phyloP scores from a whole-genome alignment of 2,329 filamentous ascomycete species.

The Stemphylium beticola region DNA sequence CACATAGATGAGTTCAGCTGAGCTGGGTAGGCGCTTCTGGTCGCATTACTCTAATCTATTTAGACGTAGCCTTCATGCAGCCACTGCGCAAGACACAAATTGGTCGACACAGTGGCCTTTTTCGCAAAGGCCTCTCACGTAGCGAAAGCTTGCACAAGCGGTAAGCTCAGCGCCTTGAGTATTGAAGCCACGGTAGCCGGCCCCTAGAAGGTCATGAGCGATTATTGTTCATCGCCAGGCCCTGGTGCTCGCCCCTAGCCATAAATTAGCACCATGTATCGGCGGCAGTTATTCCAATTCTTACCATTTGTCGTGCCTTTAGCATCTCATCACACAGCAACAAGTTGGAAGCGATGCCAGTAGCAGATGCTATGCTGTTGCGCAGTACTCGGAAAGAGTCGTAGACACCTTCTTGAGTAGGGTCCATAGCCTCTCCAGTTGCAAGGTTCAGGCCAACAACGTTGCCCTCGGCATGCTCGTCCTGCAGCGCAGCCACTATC shows the following conservation, averaged over 20 bases:
- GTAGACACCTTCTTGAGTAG: slow-evolving; percentile 87
- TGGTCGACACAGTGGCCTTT: background rate
- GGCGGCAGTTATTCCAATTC: background rate
- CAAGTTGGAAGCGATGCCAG: slow-evolving; percentile 93
- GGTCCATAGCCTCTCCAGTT: slow-evolving; percentile 93
- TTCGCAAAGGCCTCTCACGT: background rate
- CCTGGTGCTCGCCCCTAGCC: slow-evolving; percentile 40
- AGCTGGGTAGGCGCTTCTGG: background rate
- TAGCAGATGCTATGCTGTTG: slow-evolving; percentile 91
- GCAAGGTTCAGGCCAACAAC: slow-evolving; percentile 84
- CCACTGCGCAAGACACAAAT: background rate
- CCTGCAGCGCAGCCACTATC: slow-evolving; percentile 81
- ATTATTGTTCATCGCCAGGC: slow-evolving; percentile 28
- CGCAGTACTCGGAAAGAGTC: slow-evolving; percentile 95
- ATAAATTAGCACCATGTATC: slow-evolving; percentile 5
- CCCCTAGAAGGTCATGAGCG: background rate
- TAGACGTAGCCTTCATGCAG: slow-evolving; percentile 10
- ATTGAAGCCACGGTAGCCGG: background rate
- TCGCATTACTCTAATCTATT: slow-evolving; percentile 12
- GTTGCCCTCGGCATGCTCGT: slow-evolving; percentile 84
- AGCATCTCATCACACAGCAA: slow-evolving; percentile 95
- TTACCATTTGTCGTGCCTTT: slow-evolving; percentile 93
- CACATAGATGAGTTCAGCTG: background rate
- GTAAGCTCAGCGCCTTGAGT: background rate
- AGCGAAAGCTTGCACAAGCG: background rate